Evolutionary conservation across 2,329 filamentous ascomycete genomes (phyloP).

Genomic region (Cytospora paraplurivora): DNA sequence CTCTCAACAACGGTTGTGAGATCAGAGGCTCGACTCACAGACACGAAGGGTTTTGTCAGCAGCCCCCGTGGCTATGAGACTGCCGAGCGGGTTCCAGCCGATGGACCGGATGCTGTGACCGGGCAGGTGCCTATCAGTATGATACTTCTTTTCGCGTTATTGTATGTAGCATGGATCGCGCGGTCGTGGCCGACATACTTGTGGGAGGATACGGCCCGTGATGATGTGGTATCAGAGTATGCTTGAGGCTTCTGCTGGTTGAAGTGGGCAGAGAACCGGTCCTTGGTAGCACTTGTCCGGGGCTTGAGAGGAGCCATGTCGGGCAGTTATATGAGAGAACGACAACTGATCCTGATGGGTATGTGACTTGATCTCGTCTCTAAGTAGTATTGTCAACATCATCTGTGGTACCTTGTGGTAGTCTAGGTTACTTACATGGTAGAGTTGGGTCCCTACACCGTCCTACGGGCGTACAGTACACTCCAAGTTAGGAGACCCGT

Average conservation of each 20-base stretch:
- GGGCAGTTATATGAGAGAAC: background rate
- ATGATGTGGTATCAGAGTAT: slow-evolving; percentile 64
- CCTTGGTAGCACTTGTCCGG: slow-evolving; percentile 64
- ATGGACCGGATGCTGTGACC: slow-evolving; percentile 69
- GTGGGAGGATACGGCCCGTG: slow-evolving; percentile 56
- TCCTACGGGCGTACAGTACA: background rate
- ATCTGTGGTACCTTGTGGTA: background rate
- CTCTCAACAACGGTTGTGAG: background rate
- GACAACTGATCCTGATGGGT: slow-evolving; percentile 1
- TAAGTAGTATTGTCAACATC: background rate
- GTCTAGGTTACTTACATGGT: background rate
- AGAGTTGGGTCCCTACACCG: background rate
- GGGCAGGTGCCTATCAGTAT: slow-evolving; percentile 16
- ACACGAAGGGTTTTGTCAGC: slow-evolving; percentile 71
- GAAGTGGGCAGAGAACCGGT: slow-evolving; percentile 69
- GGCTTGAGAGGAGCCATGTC: slow-evolving; percentile 47
- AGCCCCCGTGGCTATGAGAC: slow-evolving; percentile 79
- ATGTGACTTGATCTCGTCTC: background rate
- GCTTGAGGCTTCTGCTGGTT: slow-evolving; percentile 67
- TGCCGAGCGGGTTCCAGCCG: slow-evolving; percentile 86
- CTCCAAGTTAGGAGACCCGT: background rate
- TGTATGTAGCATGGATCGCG: slow-evolving; percentile 21
- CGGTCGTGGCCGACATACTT: slow-evolving; percentile 49
- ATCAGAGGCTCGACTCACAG: slow-evolving; percentile 51
- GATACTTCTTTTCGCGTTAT: background rate